Evolutionary conservation across 2,329 filamentous ascomycete genomes (phyloP), one percentile per base, ranked within the genome.

Genomic region (Alternaria arbusti): DNA sequence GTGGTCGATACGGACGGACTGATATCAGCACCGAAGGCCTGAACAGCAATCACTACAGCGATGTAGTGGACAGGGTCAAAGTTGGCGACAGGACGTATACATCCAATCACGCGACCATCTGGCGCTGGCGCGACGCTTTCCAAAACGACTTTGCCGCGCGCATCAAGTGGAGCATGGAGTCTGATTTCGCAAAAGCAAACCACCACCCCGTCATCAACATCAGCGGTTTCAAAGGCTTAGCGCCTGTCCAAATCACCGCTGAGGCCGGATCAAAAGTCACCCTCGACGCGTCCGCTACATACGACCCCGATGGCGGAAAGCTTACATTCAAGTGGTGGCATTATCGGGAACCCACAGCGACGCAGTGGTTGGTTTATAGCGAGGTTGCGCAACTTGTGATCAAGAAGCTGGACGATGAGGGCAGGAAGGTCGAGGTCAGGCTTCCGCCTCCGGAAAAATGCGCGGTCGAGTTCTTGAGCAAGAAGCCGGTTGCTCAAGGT

Each of bases 111-210:
- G 84, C 84, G 3, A 84, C 83, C 0, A 83, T 86, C 30, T 86
- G 85, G 84, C 77, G 85, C n/a, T 87, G 84, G 85, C 73, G 84
- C 13, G 76, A 82, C 56, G 83, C 84, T 1, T 86, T 83, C 60
- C 84, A 86, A 71, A 82, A 83, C 51, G 84, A 86, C 58, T 86
- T 83, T 70, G 84, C 78, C 10, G 85, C 79, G 23, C 76, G 78
- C 25, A 85, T 84, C 68, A 82, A 80, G 69, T 87, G 79, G 86
- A 84, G 77, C 13, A 72, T 82, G 65, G 64, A 72, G 52, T 65
- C 63, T 11, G 81, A 82, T 13, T 66, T 77, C 23, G 62, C 64
- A 13, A 74, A 78, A 23, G 80, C 74, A 1, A 85, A 82, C 57
- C 85, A 87, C 66, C 82, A 83, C 40, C 85, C 85, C 0, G 79